Evolutionary conservation across 2,329 filamentous ascomycete genomes (phyloP), one percentile per base, ranked within the genome.

Genomic region (Pleurostoma richardsiae): DNA sequence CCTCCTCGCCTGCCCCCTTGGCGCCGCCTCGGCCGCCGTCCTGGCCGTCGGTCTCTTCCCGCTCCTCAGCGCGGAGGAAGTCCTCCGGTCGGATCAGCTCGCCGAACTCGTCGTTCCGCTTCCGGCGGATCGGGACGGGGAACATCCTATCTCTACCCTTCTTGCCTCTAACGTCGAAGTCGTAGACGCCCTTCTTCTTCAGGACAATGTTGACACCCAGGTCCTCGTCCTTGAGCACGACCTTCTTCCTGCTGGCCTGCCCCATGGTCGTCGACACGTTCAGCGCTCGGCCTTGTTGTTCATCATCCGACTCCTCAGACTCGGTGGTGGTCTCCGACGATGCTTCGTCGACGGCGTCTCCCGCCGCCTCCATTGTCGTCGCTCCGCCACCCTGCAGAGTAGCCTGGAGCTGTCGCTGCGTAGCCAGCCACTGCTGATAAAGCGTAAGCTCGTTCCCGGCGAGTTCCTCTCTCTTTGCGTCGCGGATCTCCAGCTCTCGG

Each of bases 21-120:
- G 72, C 72, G 11, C 68, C 58, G 31, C 77, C 72, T 26, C 70
- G 66, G 33, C 73, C 73, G 47, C 80, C 70, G 42, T 85, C 82
- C 44, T 85, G 80, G 10, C 80, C 81, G 39, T 88, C 85, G 19
- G 81, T 76, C 29, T 82, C 79, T 48, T 95, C 90, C 48, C 90
- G 84, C 66, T 97, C 94, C 61, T 99, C 94, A 0, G 91, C 92
- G 48, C 91, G 82, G 1, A 96, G 77, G 61, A 92, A 99, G 53
- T 99, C 94, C 63, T 97, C 94, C 0, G 92, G 88, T 45, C 90
- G 83, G 56, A 99, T 96, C 11, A 95, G 71, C 54, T 99, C 94
- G 49, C 94, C 94, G 66, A 94, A 99, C 53, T 96, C 92, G 60
- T 46, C 94, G 30, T 79, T 82, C 43, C 90, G 83, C 62, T 83